These are phyloP conservation scores for Aphanomyces cochlioides DNA, from an alignment of 352 stramenopile species.

Conservation along the genomic window DNA sequence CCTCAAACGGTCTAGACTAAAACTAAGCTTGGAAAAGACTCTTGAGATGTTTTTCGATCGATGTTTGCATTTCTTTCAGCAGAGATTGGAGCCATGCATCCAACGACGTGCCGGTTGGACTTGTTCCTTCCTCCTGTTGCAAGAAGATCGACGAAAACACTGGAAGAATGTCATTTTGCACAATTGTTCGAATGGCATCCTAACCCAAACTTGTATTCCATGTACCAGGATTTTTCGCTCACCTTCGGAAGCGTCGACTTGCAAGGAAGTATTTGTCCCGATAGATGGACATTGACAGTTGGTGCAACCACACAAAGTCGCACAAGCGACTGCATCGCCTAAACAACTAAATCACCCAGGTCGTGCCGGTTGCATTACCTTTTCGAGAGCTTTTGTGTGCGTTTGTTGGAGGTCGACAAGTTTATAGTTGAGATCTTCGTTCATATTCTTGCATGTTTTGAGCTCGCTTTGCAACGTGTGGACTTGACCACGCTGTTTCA, in stretches of 20 bases:
- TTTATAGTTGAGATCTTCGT: conserved; percentile 30
- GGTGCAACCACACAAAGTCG: conserved; percentile 76
- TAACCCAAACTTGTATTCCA: neutral
- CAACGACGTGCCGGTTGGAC: conserved; percentile 34
- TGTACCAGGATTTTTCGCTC: neutral
- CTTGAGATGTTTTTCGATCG: conserved; percentile 57
- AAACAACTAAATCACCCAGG: neutral
- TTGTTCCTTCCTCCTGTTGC: conserved; percentile 35
- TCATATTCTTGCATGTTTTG: conserved; percentile 30
- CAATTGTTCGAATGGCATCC: conserved; percentile 49
- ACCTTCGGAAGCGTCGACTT: conserved; percentile 31
- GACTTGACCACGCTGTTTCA: conserved; percentile 28
- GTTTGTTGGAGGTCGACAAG: conserved; percentile 36
- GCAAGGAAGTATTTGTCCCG: conserved; percentile 36
- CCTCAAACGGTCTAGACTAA: too few relatives aligned
- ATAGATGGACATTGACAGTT: conserved; percentile 74
- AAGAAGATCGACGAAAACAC: conserved; percentile 47
- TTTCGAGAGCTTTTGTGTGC: conserved; percentile 39
- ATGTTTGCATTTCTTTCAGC: conserved; percentile 65
- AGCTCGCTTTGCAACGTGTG: conserved; percentile 40
- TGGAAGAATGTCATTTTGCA: conserved; percentile 65
- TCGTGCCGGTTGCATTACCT: conserved; percentile 9
- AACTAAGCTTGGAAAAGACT: conserved; percentile 22
- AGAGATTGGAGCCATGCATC: conserved; percentile 60
- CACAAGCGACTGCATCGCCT: conserved; percentile 46